Conservation (phyloP, 2,329 filamentous ascomycete genomes). For the Aureobasidium mangrovei region DNA sequence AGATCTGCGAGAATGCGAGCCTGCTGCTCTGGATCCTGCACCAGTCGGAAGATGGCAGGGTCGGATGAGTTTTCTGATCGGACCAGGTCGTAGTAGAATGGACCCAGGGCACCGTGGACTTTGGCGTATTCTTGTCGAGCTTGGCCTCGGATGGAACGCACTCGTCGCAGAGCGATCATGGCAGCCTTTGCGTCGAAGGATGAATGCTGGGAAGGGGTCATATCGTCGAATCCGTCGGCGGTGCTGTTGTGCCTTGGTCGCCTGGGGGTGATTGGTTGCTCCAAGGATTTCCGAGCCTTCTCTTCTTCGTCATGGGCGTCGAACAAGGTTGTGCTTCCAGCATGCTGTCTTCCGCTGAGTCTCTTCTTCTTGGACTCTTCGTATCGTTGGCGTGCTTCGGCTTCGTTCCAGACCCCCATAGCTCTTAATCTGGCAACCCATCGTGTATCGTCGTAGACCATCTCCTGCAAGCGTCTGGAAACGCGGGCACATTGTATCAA, state of each 20-base stretch:
- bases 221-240: conserved; percentile 71
- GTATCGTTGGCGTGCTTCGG: conserved; percentile 69
- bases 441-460: conserved; percentile 96
- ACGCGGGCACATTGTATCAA: conserved; percentile 77
- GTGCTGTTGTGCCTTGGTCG: conserved; percentile 28
- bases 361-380: conserved; percentile 56
- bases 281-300: conserved; percentile 37
- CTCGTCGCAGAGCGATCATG: conserved; percentile 59
- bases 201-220: conserved; percentile 43
- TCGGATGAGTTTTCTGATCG: conserved; percentile 65
- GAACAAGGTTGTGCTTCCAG: conserved; percentile 56
- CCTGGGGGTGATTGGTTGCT: conserved; percentile 18
- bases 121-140: conserved; percentile 87
- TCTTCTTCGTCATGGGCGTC: conserved; percentile 63
- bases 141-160: conserved; percentile 70
- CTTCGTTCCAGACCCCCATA: conserved; percentile 90
- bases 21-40: conserved; percentile 80
- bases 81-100: conserved; percentile 79
- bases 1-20: conserved; percentile 82
- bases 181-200: conserved; percentile 37
- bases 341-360: conserved; percentile 40
- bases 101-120: conserved; percentile 77
- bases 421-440: conserved; percentile 81
- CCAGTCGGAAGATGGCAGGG: conserved; percentile 76
- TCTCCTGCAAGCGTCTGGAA: conserved; percentile 82